Evolutionary conservation across 139 green algal species (phyloP).

Genomic region (Chlorella sp.): DNA sequence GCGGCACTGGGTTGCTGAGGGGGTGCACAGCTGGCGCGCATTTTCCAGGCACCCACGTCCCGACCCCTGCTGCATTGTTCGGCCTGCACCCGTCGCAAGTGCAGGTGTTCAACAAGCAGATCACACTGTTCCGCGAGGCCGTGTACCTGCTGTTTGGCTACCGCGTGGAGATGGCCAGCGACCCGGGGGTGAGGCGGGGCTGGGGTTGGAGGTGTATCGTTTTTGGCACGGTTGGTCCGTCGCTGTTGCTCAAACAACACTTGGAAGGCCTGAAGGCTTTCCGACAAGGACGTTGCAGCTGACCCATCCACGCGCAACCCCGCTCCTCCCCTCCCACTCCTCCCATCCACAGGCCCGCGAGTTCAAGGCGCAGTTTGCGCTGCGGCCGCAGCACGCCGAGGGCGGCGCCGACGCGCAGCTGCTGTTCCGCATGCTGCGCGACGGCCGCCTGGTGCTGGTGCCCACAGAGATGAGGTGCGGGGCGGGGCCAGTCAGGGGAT

Average conservation of each 20-base stretch:
- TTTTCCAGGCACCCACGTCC: too few relatives aligned
- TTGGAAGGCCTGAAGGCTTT: too few relatives aligned
- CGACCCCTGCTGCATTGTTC: too few relatives aligned
- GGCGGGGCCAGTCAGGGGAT: neutral
- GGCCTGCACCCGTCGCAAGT: neutral
- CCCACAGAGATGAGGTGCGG: conserved; percentile 54
- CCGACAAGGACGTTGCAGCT: too few relatives aligned
- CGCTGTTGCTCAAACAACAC: too few relatives aligned
- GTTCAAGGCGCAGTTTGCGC: conserved; percentile 62
- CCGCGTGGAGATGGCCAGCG: conserved; percentile 73
- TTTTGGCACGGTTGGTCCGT: too few relatives aligned
- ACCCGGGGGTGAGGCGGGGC: conserved; percentile 49
- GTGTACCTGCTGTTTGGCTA: conserved; percentile 83
- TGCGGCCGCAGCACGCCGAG: conserved; percentile 56
- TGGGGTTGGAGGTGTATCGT: too few relatives aligned
- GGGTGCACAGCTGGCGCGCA: too few relatives aligned
- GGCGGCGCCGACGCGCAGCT: conserved; percentile 51
- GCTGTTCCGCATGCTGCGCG: conserved; percentile 57
- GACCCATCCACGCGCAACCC: too few relatives aligned
- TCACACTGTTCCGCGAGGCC: conserved; percentile 76
- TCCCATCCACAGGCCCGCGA: conserved; percentile 5
- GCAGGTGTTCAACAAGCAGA: conserved; percentile 75
- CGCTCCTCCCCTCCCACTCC: neutral
- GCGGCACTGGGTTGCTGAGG: too few relatives aligned
- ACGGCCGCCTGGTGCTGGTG: conserved; percentile 68